Evolutionary conservation across 2,329 filamentous ascomycete genomes (phyloP), one percentile per base, ranked within the genome.

Genomic region (Ceratocystis lukuohia): DNA sequence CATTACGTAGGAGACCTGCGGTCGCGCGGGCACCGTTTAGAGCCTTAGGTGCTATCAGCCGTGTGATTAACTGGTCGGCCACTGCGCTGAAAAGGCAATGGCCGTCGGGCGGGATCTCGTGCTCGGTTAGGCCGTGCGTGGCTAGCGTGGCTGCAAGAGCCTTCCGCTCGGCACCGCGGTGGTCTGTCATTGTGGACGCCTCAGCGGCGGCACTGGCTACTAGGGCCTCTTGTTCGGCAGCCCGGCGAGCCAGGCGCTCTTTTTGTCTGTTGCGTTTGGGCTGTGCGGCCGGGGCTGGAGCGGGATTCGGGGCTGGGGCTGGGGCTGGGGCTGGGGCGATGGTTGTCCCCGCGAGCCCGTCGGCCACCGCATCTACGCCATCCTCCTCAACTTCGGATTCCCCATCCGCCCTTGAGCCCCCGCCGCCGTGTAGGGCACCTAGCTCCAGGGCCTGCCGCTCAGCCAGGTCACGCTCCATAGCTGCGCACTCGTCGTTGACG

Each of bases 1-100:
- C 83, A 64, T 80, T 77, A 17, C 94, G 79, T 30, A 96, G 86
- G 1, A 78, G 59, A 8, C 25, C 20, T 56, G n/a, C n/a, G 41
- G 15, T 45, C 22, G 41, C 28, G 64, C 12, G 48, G 7, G 59
- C 59, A 63, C 71, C 76, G 70, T 71, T 70, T 37, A 5, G 64
- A 69, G 67, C 69, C 25, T 37, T 85, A 71, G 1, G 81, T 78
- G 65, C 76, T 77, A 65, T 25, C 12, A 44, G 25, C 22, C 67
- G 64, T 5, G 48, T 30, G 10, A 12, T 30, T 20, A 96, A 80
- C 76, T 96, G 91, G 74, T 94, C 90, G 30, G 93, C 92, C 63
- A 97, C 82, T 0, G 94, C 91, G 17, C 91, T 88, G 76, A 97
- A 99, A 17, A 99, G 79, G 74, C 94, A 99, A 77, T 99, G 94